Base-by-base conservation (phyloP, 2,329 filamentous ascomycete species). In the Pseudocercospora pini-densiflorae region DNA sequence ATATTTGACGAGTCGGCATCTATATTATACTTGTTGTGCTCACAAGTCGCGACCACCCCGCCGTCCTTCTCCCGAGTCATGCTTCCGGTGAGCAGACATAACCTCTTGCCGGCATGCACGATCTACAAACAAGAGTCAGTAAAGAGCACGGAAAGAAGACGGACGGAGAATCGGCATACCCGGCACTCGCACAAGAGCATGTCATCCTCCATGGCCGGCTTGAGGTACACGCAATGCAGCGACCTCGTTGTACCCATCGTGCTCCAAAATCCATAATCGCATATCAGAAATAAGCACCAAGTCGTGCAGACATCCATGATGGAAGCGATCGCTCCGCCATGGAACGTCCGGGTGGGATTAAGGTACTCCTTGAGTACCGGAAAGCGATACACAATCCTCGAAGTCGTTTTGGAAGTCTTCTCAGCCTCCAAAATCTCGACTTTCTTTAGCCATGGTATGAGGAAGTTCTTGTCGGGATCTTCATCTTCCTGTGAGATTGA, bases 1-100 rank as follows among this genome's bases (percentile, higher is more conserved):
- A 69, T 62, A 55, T 68, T 71, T 12, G 55, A 65, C 16, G 62
- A 60, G 43, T 73, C 70, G 2, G 68, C 67, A 59, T 73, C 72
- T 19, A 67, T 65, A 24, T 73, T 74, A 31, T 71, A 73, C 62
- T 72, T 71, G 62, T 72, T 70, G 55, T 73, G 72, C 59, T 74
- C 72, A 21, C 71, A 74, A 27, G 71, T 71, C 8, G 68, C 66
- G 9, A 74, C 62, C 45, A 73, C 55, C 5, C 67, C 68, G 3
- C 72, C 68, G 59, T 75, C 73, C 40, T 57, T 68, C 57, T 74
- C 69, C 14, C 73, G 66, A 57, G 61, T 70, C 65, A 75, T 61
- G n/a, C 54, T 67, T 6, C 70, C 73, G 21, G 64, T 69, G 24
- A 73, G 60, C 27, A 75, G 49, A 16, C 65, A 66, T 49, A 74